phyloP scores from a whole-genome alignment of 23 red algal species.

The Gracilaria domingensis region DNA sequence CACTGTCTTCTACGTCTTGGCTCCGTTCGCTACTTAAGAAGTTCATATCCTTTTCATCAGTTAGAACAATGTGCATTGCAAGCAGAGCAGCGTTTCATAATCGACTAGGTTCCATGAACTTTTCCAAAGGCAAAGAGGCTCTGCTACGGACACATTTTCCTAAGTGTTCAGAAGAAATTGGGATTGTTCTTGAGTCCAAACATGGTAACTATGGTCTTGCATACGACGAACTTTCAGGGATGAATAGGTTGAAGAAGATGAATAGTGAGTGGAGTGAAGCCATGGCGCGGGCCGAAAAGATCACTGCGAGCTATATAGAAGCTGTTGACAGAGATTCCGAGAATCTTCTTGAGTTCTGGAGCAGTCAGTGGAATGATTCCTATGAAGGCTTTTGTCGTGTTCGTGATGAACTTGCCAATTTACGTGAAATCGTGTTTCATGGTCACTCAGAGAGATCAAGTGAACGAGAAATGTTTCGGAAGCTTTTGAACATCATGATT shows the following conservation, averaged over 20 bases:
- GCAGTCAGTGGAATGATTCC: background rate
- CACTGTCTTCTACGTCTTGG: too few species aligned
- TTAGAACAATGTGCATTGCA: background rate
- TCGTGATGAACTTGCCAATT: constrained; percentile 6
- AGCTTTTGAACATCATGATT: background rate
- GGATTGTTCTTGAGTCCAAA: background rate
- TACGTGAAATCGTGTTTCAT: constrained; percentile 15
- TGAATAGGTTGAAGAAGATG: background rate
- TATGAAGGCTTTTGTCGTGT: constrained; percentile 16
- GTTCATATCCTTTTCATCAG: background rate
- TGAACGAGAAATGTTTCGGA: background rate
- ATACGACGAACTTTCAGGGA: background rate
- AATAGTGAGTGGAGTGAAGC: background rate
- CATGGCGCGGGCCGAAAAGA: constrained; percentile 1
- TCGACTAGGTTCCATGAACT: background rate
- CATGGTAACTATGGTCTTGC: constrained; percentile 3
- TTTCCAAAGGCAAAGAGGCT: background rate
- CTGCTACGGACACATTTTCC: constrained; percentile 2
- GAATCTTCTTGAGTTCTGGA: constrained; percentile 11
- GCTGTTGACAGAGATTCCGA: background rate
- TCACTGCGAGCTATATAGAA: background rate
- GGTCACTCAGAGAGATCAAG: background rate
- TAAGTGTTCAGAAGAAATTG: background rate
- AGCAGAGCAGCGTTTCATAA: background rate
- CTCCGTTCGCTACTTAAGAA: too few species aligned